A percentile compares a stretch with the other conserved stretches of the same genome.
phyloP scores from a whole-genome alignment of 2,329 filamentous ascomycete species.

The Emmonsiellopsis sp. region DNA sequence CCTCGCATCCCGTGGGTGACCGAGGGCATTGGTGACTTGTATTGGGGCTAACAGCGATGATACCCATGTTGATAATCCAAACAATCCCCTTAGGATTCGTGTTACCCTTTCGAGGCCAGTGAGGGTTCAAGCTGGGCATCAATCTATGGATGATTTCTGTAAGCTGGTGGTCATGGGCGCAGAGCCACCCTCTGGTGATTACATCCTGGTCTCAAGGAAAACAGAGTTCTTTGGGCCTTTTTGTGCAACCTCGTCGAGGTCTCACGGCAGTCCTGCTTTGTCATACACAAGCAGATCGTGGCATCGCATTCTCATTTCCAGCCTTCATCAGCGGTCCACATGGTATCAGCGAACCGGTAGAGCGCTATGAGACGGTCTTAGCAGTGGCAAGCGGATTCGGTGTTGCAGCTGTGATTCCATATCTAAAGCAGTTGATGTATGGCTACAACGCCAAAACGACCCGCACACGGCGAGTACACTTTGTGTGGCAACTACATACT shows the following conservation, averaged over 20 bases:
- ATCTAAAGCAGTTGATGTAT: slow-evolving; percentile 29
- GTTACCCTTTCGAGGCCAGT: slow-evolving; percentile 15
- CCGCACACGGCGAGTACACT: slow-evolving; percentile 21
- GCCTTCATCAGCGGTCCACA: slow-evolving; percentile 27
- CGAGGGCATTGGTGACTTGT: slow-evolving; percentile 14
- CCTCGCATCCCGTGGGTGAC: slow-evolving; percentile 13
- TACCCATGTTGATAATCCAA: slow-evolving; percentile 5
- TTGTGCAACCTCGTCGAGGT: slow-evolving; percentile 21
- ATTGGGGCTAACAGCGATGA: not conserved
- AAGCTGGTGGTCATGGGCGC: slow-evolving; percentile 16
- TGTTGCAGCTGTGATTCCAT: slow-evolving; percentile 23
- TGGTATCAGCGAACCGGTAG: slow-evolving; percentile 18
- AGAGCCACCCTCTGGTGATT: slow-evolving; percentile 20
- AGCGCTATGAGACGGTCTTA: slow-evolving; percentile 24
- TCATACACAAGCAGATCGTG: slow-evolving; percentile 4
- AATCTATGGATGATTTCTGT: slow-evolving; percentile 21
- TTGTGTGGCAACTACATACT: slow-evolving; percentile 26
- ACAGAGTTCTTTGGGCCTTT: slow-evolving; percentile 22
- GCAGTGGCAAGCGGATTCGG: slow-evolving; percentile 25
- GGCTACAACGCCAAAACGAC: slow-evolving; percentile 23
- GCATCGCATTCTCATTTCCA: slow-evolving; percentile 14
- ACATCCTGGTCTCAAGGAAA: slow-evolving; percentile 18
- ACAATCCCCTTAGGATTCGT: slow-evolving; percentile 11
- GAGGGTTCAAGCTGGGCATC: slow-evolving; percentile 18
- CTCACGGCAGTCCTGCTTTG: slow-evolving; percentile 18